Percentiles rank a stretch among this genome's conserved stretches.
These are phyloP conservation scores for Termitomyces sp. DNA, from an alignment of 768 basidiomycete genomes.

Conservation along the genomic window DNA sequence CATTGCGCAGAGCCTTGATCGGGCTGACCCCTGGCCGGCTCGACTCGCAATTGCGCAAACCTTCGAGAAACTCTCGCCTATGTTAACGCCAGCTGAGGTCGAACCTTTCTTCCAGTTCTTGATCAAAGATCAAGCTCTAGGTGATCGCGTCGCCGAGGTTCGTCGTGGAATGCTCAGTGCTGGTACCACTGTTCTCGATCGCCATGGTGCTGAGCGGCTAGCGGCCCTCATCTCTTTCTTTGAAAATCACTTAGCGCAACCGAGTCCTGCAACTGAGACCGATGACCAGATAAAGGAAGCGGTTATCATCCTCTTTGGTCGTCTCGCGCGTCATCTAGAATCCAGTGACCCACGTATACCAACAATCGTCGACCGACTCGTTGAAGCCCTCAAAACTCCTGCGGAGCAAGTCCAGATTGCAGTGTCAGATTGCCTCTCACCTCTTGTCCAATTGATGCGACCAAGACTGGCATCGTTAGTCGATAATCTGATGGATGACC, in stretches of 20 bases:
- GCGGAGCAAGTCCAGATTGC: slow-evolving; percentile 96
- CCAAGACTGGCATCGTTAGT: slow-evolving; percentile 59
- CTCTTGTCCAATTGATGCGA: slow-evolving; percentile 71
- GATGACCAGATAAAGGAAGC: slow-evolving; percentile 92
- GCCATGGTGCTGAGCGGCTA: slow-evolving; percentile 69
- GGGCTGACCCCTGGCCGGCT: slow-evolving; percentile 83
- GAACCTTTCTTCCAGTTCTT: slow-evolving; percentile 80
- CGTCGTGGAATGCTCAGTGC: slow-evolving; percentile 86
- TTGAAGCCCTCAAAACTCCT: slow-evolving; percentile 89
- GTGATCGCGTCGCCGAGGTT: slow-evolving; percentile 78
- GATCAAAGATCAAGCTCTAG: slow-evolving; percentile 80
- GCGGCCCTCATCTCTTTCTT: slow-evolving; percentile 76
- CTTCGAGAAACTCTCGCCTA: slow-evolving; percentile 63
- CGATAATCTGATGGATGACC: slow-evolving; percentile 69
- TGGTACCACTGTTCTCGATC: slow-evolving; percentile 76
- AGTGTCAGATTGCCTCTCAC: slow-evolving; percentile 91
- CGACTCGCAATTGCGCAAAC: slow-evolving; percentile 69
- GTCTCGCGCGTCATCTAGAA: slow-evolving; percentile 84
- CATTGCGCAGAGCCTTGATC: slow-evolving; percentile 79
- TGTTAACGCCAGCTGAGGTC: slow-evolving; percentile 58
- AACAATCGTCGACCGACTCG: slow-evolving; percentile 74
- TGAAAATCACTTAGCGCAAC: slow-evolving; percentile 62
- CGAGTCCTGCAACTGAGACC: slow-evolving; percentile 58
- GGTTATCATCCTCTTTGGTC: slow-evolving; percentile 90
- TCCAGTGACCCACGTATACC: slow-evolving; percentile 74